Evolutionary conservation across 192 early-diverging fungal species (phyloP).

Genomic region (Mortierella alpina): DNA sequence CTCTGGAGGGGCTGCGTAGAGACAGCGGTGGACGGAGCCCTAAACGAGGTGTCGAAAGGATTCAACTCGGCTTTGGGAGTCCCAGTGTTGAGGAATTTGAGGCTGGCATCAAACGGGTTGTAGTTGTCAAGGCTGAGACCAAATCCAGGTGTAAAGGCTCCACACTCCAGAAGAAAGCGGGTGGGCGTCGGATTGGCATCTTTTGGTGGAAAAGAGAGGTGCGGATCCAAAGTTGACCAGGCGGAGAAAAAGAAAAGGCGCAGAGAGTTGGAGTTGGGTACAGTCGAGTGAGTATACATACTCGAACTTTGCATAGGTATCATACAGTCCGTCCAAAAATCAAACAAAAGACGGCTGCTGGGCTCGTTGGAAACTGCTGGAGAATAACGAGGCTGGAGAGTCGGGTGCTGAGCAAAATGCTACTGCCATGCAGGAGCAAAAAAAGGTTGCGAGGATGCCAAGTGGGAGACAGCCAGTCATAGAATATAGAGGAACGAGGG

Average conservation of each 20-base stretch:
- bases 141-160: slow-evolving; percentile 47
- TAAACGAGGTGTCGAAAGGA: slow-evolving; percentile 45
- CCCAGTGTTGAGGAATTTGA: slow-evolving; percentile 34
- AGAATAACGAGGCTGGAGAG: too few relatives aligned
- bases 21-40: slow-evolving; percentile 1
- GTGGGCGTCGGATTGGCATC: slow-evolving; percentile 49
- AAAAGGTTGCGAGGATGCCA: too few relatives aligned
- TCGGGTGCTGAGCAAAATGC: too few relatives aligned
- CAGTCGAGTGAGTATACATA: neutral
- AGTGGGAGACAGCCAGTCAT: too few relatives aligned
- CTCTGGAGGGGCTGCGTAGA: neutral
- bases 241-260: neutral
- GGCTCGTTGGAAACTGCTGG: too few relatives aligned
- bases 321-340: too few relatives aligned
- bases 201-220: neutral
- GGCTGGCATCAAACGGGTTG: slow-evolving; percentile 42
- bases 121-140: slow-evolving; percentile 28
- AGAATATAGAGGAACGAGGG: too few relatives aligned
- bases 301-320: too few relatives aligned
- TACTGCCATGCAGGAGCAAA: too few relatives aligned
- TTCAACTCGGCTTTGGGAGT: slow-evolving; percentile 40
- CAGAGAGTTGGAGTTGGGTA: neutral
- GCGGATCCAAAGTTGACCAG: neutral
- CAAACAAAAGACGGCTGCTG: too few relatives aligned
- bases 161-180: slow-evolving; percentile 49